Percentiles rank a stretch among this genome's conserved stretches.
Evolutionary conservation across 192 early-diverging fungal genomes (phyloP).

Genomic region (Lobosporangium transversale): DNA sequence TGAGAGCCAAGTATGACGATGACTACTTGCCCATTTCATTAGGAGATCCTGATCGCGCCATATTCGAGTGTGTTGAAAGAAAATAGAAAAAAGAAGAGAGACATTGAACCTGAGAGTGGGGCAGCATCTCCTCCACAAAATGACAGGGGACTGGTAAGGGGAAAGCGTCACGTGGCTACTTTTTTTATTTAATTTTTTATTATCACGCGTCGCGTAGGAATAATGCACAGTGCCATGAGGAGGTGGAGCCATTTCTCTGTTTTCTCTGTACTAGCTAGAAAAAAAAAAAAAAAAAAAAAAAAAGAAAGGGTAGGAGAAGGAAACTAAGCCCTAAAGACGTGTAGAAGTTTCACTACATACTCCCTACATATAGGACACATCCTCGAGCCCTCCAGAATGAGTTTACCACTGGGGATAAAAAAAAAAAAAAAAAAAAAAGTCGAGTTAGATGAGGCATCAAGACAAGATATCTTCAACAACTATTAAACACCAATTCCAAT

Average conservation of each 20-base stretch:
- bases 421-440: constrained; percentile 13
- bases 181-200: no score
- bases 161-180: no score
- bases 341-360: constrained; percentile 70
- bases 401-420: constrained; percentile 36
- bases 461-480: not conserved
- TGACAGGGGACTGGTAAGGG: no score
- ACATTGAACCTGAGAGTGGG: not conserved
- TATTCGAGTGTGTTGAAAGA: constrained; percentile 7
- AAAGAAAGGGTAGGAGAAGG: not conserved
- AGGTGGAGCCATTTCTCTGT: no score
- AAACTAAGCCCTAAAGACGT: constrained; percentile 72
- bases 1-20: not conserved
- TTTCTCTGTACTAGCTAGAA: not conserved
- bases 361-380: constrained; percentile 89
- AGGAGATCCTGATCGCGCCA: constrained; percentile 54
- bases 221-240: no score
- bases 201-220: no score
- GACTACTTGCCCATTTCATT: constrained; percentile 50
- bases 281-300: not conserved
- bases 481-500: not conserved
- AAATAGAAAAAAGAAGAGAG: constrained; percentile 2
- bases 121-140: no score
- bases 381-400: constrained; percentile 60
- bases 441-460: not conserved